phyloP scores from a whole-genome alignment of 305 asterid genomes.

The Andrographis paniculata region DNA sequence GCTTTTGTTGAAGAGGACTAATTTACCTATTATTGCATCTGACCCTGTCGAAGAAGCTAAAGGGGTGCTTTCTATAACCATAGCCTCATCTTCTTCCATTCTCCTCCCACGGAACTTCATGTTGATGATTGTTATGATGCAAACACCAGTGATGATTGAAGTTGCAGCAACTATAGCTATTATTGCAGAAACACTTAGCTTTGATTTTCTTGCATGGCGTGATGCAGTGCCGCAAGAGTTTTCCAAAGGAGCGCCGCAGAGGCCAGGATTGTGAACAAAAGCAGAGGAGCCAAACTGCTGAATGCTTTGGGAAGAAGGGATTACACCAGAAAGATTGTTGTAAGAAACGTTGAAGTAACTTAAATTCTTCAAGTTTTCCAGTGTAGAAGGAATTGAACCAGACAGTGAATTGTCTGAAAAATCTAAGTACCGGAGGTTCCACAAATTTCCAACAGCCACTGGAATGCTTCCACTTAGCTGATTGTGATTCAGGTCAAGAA shows the following conservation, averaged over 20 bases:
- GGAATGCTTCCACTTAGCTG: constrained; percentile 60
- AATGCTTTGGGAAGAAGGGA: constrained; percentile 54
- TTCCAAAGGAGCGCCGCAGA: constrained; percentile 65
- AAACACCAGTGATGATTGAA: too few species aligned
- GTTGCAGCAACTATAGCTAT: too few species aligned
- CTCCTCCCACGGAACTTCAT: too few species aligned
- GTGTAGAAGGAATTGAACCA: constrained; percentile 44
- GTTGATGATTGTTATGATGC: too few species aligned
- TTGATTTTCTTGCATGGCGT: background rate
- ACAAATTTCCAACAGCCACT: constrained; percentile 43
- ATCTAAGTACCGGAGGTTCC: constrained; percentile 55
- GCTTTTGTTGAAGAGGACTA: constrained; percentile 73
- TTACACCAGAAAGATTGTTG: constrained; percentile 63
- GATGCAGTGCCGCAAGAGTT: constrained; percentile 29
- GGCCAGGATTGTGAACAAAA: constrained; percentile 51
- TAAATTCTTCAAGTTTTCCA: constrained; percentile 26
- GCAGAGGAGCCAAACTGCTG: constrained; percentile 50
- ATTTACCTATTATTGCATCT: constrained; percentile 62
- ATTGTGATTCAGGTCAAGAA: constrained; percentile 66
- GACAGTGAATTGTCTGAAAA: constrained; percentile 50
- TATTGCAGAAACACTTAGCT: too few species aligned
- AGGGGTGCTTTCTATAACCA: constrained; percentile 62
- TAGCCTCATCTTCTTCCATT: constrained; percentile 36
- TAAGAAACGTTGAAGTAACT: constrained; percentile 64
- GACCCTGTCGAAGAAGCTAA: constrained; percentile 75